Evolutionary conservation across 441 rosid species (phyloP).

Genomic region (Pelargonium citronellum): DNA sequence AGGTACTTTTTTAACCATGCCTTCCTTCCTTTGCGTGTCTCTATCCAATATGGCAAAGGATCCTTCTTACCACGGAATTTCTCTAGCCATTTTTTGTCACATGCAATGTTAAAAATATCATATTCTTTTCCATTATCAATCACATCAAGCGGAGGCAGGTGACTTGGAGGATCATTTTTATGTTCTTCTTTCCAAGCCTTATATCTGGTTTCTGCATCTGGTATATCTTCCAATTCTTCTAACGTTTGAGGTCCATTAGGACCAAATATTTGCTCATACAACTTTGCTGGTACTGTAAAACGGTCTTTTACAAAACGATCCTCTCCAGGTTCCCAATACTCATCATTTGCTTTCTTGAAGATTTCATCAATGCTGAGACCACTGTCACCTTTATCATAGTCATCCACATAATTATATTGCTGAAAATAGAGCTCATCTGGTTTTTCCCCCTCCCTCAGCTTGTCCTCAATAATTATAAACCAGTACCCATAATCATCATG

Average conservation of each 20-base stretch:
- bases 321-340: slow-evolving; percentile 99
- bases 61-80: slow-evolving; percentile 64
- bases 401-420: slow-evolving; percentile 80
- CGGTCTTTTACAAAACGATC: slow-evolving; percentile 72
- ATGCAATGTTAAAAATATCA: slow-evolving; percentile 53
- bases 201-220: slow-evolving; percentile 80
- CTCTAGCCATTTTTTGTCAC: slow-evolving; percentile 58
- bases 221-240: slow-evolving; percentile 75
- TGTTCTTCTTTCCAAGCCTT: slow-evolving; percentile 72
- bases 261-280: slow-evolving; percentile 87
- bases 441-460: slow-evolving; percentile 72
- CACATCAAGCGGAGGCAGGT: slow-evolving; percentile 73
- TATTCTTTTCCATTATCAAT: slow-evolving; percentile 74
- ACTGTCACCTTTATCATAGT: slow-evolving; percentile 88
- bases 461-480: slow-evolving; percentile 89
- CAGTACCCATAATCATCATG: slow-evolving; percentile 95
- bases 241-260: slow-evolving; percentile 85
- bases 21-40: slow-evolving; percentile 87
- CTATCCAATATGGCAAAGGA: slow-evolving; percentile 86
- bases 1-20: slow-evolving; percentile 84
- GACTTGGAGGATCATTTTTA: slow-evolving; percentile 85
- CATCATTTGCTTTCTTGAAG: slow-evolving; percentile 73
- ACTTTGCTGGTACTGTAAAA: slow-evolving; percentile 75
- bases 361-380: slow-evolving; percentile 69
- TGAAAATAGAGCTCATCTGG: slow-evolving; percentile 93